Base-by-base conservation (phyloP, 495 filamentous ascomycete genomes). In the Hyphodiscus hymeniophilus region DNA sequence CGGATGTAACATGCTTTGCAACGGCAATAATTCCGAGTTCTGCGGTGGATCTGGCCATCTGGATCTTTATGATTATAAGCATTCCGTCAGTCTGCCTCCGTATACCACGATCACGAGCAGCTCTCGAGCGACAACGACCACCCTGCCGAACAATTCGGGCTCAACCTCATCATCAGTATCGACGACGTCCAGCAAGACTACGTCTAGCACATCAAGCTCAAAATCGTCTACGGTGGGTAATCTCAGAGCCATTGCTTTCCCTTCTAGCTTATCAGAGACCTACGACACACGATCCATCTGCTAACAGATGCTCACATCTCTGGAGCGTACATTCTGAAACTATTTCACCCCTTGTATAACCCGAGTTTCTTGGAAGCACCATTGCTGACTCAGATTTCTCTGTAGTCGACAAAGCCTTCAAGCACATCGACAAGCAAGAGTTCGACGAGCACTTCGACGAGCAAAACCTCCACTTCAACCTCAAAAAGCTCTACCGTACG, bases 1-100 rank as follows among this genome's bases (percentile, higher is more conserved):
- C 13, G 72, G 68, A 18, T 84, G 81, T 59, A 64, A 64, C 48
- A 75, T 73, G 68, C 48, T 62, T 34, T 84, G 80, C 65, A 73
- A 68, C 39, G 79, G 74, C 30, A 73, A 82, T 56, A 48, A 50
- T 7, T 65, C 64, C 15, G 71, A 82, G 50, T 60, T 65, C 44
- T 84, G 81, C 50, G 81, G 81, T 38, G 81, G 74, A 1, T 43
- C 63, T 0, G 65, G 66, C 49, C 63, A 68, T 15, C 58, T 85
- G 8, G 76, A 73, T 42, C 55, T 82, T n/a, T 84, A 84, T 48
- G 57, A 50, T 18, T 47, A 21, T 23, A 44, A 46, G 7, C 11
- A 40, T 30, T 13, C n/a, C 20, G 45, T 48, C 13, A 24, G 57
- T 3, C 62, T 62, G 30, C 53, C 44, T 18, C 50, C 52, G 5